phyloP scores from a whole-genome alignment of 495 filamentous ascomycete species.

The Rostrohypoxylon terebratum region DNA sequence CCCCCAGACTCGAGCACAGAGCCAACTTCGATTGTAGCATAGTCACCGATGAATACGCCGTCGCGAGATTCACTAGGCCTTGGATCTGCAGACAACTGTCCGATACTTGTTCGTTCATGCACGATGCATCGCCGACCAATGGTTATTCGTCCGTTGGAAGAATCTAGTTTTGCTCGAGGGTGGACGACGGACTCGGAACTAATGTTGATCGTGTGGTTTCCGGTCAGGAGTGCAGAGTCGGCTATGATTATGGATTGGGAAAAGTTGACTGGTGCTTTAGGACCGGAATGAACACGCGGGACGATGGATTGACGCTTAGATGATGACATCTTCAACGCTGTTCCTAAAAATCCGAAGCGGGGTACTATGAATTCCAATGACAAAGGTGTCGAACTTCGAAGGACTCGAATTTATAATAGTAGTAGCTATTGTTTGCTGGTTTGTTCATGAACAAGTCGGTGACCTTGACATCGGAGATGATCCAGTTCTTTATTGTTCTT shows the following conservation, averaged over 20 bases:
- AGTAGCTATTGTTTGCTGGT: conserved; percentile 14
- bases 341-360: background rate
- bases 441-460: background rate
- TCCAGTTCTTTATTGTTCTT: background rate
- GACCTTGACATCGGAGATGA: background rate
- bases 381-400: conserved; percentile 10
- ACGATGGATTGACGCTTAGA: conserved; percentile 65
- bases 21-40: conserved; percentile 70
- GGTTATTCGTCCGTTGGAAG: conserved; percentile 73
- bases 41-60: conserved; percentile 65
- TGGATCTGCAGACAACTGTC: conserved; percentile 56
- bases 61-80: conserved; percentile 45
- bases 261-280: conserved; percentile 76
- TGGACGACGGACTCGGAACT: conserved; percentile 81
- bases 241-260: conserved; percentile 77
- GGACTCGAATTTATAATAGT: conserved; percentile 27
- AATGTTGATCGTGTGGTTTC: conserved; percentile 77
- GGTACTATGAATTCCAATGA: conserved; percentile 1
- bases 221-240: conserved; percentile 78
- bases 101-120: conserved; percentile 76
- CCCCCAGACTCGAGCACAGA: conserved; percentile 71
- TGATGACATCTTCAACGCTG: conserved; percentile 46
- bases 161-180: conserved; percentile 78
- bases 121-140: conserved; percentile 82
- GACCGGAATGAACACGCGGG: conserved; percentile 57